Evolutionary conservation across 106 monocot species (phyloP), one percentile per base, ranked within the genome.

Genomic region (Dioscorea zingiberensis): DNA sequence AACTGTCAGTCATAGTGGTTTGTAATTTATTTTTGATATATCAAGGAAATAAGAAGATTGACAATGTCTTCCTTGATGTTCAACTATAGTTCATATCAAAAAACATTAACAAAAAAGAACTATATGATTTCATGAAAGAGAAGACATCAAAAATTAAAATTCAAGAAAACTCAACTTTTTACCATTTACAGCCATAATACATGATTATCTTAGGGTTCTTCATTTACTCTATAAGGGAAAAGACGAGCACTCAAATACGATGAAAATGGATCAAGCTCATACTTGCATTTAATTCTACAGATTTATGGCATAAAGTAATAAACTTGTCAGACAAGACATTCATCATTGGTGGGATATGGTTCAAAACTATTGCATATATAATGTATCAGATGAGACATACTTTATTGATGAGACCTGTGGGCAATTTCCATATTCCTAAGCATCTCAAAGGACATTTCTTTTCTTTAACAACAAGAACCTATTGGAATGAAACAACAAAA

Each of bases 391-490:
- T 15, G 19, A 58, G 18, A 16, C 13, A 16, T 60, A 93, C 93
- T 89, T 93, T 86, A 64, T 94, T 69, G n/a, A 87, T 69, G 71
- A 87, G 69, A 63, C 94, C 94, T 2, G 94, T 86, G 15, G 94
- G 94, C 23, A 94, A 51, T 69, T 94, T 94, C 89, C 89, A 94
- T 64, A 94, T 55, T 49, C 83, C 89, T 63, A 79, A 86, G 73
- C 89, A 94, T 55, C 77, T 81, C 45, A 72, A 59, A 56, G 86
- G 90, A 57, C 94, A 84, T 69, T 67, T 81, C 72, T 79, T 86
- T 76, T 94, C 86, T 71, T 84, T 94, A 57, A 94, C 90, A 21
- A 87, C 90, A 63, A 94, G 94, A 14, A 90, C 82, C 94, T 94
- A 63, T 48, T 66, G 2, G 4, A 38, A 38, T 38, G 38, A 38